These are phyloP conservation scores for Rhodomyrtus psidioides DNA, from an alignment of 441 rosid genomes.

Conservation along the genomic window DNA sequence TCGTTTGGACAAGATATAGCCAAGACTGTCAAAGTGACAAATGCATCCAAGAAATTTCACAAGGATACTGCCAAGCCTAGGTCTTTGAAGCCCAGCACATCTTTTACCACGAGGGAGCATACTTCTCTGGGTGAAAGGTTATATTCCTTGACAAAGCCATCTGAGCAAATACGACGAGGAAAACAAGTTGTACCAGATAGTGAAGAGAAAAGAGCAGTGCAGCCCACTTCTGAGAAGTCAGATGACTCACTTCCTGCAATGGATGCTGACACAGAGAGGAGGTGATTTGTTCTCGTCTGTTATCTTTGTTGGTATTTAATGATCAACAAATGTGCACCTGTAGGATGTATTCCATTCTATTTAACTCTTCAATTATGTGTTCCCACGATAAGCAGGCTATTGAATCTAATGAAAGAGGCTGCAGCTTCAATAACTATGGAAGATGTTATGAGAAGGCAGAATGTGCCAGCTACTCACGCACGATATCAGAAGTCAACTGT, in stretches of 20 bases:
- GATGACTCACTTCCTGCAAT: conserved; percentile 29
- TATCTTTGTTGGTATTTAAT: not conserved
- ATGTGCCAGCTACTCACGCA: conserved; percentile 46
- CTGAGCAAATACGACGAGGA: conserved; percentile 21
- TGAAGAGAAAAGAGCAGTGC: conserved; percentile 20
- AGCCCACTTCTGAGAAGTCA: conserved; percentile 20
- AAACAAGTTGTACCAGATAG: conserved; percentile 16
- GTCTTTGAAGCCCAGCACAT: not conserved
- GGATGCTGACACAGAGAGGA: conserved; percentile 63
- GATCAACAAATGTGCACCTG: not conserved
- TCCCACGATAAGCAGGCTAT: conserved; percentile 29
- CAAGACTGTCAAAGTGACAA: conserved; percentile 29
- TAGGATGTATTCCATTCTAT: not conserved
- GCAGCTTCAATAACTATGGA: conserved; percentile 46
- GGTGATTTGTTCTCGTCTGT: conserved; percentile 24
- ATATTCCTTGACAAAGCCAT: conserved; percentile 10
- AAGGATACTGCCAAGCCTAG: conserved; percentile 15
- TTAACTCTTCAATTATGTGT: not conserved
- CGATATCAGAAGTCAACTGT: conserved; percentile 32
- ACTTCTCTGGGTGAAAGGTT: conserved; percentile 8
- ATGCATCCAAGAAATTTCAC: conserved; percentile 21
- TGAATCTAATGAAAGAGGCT: conserved; percentile 43
- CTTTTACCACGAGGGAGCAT: not conserved
- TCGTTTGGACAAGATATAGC: conserved; percentile 19
- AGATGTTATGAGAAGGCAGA: conserved; percentile 37